A percentile compares a stretch with the other conserved stretches of the same genome.
These are phyloP conservation scores for Helotiales sp. DNA, from an alignment of 2,329 filamentous ascomycete genomes.

Conservation along the genomic window DNA sequence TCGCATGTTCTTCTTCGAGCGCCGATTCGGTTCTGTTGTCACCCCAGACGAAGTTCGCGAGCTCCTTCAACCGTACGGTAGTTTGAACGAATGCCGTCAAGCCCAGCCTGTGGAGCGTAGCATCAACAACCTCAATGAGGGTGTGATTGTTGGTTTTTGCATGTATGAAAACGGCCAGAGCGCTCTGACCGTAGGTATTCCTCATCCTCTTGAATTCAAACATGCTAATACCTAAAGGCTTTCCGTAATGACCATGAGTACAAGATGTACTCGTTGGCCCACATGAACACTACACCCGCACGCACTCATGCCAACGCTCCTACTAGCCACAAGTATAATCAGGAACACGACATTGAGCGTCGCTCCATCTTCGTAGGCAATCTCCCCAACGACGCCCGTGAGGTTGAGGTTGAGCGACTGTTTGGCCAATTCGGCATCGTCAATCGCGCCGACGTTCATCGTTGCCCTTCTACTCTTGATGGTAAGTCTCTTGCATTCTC, in stretches of 20 bases:
- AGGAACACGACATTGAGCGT: constrained; percentile 44
- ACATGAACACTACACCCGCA: constrained; percentile 19
- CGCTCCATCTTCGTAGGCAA: constrained; percentile 51
- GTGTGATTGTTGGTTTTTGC: constrained; percentile 49
- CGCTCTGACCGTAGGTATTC: constrained; percentile 45
- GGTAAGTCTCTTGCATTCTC: constrained; percentile 21
- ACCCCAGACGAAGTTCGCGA: constrained; percentile 44
- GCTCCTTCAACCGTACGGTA: constrained; percentile 46
- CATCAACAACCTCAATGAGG: constrained; percentile 32
- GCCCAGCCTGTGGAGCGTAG: constrained; percentile 28
- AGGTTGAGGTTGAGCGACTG: constrained; percentile 39
- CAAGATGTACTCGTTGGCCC: constrained; percentile 39
- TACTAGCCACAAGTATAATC: constrained; percentile 29
- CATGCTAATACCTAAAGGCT: constrained; percentile 22
- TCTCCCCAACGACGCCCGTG: constrained; percentile 41
- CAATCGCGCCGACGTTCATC: constrained; percentile 25
- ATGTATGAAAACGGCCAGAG: constrained; percentile 53
- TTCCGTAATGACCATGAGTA: constrained; percentile 32
- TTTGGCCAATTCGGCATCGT: constrained; percentile 43
- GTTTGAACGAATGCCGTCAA: constrained; percentile 36
- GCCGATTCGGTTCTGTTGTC: constrained; percentile 39
- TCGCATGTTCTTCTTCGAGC: constrained; percentile 52
- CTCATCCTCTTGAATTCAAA: background rate
- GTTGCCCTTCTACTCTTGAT: constrained; percentile 34
- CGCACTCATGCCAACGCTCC: constrained; percentile 7